A percentile compares a stretch with the other conserved stretches of the same genome.
These are phyloP conservation scores for Poa annua DNA, from an alignment of 176 grass and related monocot genomes.

Conservation along the genomic window DNA sequence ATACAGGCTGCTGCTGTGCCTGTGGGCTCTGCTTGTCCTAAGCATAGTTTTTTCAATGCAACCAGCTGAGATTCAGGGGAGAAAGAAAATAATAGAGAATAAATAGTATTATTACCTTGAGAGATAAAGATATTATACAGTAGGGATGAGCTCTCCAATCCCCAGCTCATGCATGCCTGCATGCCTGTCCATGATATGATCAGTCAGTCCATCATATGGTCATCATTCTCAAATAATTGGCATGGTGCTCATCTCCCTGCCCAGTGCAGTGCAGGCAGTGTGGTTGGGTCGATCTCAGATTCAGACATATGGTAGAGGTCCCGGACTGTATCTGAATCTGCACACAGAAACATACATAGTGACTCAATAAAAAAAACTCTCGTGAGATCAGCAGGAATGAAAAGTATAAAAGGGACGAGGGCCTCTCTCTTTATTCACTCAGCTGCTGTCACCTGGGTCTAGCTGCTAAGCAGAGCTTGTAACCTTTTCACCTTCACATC, in stretches of 20 bases:
- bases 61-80: conserved; percentile 39
- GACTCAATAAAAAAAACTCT: conserved; percentile 25
- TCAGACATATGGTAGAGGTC: not conserved
- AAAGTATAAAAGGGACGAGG: not conserved
- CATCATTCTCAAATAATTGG: conserved; percentile 55
- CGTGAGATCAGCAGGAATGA: not conserved
- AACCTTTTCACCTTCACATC: conserved; percentile 1
- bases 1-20: not conserved
- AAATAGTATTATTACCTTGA: not conserved
- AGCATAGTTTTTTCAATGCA: not conserved
- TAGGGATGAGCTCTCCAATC: not conserved
- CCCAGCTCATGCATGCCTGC: not conserved
- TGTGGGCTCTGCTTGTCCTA: not conserved
- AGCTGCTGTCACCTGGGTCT: conserved; percentile 14
- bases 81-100: not conserved
- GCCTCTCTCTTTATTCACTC: not conserved
- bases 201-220: conserved; percentile 45
- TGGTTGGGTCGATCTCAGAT: conserved; percentile 23
- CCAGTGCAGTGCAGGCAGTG: not conserved
- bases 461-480: not conserved
- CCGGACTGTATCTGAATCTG: not conserved
- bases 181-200: not conserved
- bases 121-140: not conserved
- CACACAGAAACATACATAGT: not conserved
- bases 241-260: not conserved